phyloP scores from a whole-genome alignment of 2,329 filamentous ascomycete genomes.

The Rhynchosporium agropyri region DNA sequence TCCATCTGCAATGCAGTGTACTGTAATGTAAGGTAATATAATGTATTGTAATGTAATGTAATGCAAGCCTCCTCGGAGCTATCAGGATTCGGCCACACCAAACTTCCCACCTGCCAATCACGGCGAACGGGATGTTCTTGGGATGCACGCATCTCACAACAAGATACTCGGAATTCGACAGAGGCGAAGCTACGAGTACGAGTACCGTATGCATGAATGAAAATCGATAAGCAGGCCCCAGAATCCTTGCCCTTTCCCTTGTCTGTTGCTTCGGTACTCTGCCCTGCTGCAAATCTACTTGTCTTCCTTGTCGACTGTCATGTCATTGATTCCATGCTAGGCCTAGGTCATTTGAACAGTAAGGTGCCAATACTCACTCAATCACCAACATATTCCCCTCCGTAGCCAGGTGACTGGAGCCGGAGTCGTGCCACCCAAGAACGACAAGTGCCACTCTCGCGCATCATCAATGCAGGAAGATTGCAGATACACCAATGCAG shows the following conservation, averaged over 20 bases:
- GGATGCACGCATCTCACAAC: slow-evolving; percentile 11
- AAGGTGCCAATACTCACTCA: neutral
- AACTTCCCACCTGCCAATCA: slow-evolving; percentile 20
- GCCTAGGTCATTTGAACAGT: neutral
- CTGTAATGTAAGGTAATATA: too few species aligned
- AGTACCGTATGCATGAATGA: slow-evolving; percentile 9
- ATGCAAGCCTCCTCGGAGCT: slow-evolving; percentile 16
- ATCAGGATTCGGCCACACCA: slow-evolving; percentile 20
- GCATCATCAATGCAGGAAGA: slow-evolving; percentile 13
- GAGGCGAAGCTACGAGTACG: slow-evolving; percentile 1
- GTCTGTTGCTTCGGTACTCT: neutral
- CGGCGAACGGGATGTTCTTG: neutral
- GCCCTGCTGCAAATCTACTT: slow-evolving; percentile 1
- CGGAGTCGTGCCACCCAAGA: slow-evolving; percentile 6
- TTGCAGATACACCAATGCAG: slow-evolving; percentile 16
- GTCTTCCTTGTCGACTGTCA: neutral
- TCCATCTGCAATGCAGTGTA: too few species aligned
- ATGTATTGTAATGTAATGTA: too few species aligned
- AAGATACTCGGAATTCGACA: slow-evolving; percentile 18
- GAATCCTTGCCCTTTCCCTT: slow-evolving; percentile 5
- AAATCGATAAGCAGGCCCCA: neutral
- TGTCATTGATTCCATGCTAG: neutral
- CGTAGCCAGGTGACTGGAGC: slow-evolving; percentile 9
- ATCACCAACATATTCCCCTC: neutral
- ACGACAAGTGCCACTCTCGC: slow-evolving; percentile 6